phyloP scores from a whole-genome alignment of 495 filamentous ascomycete species.

The Aspergillus asperescens region DNA sequence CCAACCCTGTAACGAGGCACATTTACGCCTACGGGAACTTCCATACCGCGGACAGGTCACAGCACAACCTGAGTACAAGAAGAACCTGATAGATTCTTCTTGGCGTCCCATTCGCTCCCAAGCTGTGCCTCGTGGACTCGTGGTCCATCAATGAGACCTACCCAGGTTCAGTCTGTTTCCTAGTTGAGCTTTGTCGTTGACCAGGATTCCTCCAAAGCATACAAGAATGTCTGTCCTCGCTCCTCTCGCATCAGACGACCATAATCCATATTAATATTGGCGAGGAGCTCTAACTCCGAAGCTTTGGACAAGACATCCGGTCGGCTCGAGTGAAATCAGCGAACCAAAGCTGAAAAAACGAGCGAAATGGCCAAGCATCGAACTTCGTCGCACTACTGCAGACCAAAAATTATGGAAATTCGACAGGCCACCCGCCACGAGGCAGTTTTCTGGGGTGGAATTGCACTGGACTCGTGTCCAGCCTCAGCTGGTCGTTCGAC shows the following conservation, averaged over 20 bases:
- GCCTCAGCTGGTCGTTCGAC: neutral
- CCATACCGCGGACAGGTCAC: neutral
- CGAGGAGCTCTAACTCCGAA: too few relatives aligned
- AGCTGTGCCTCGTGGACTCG: constrained; percentile 3
- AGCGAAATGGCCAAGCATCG: neutral
- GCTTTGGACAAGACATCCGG: neutral
- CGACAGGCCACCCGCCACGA: neutral
- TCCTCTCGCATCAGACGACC: too few relatives aligned
- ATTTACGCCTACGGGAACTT: neutral
- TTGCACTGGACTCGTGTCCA: neutral
- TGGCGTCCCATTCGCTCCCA: neutral
- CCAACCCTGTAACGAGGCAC: neutral
- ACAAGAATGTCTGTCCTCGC: too few relatives aligned
- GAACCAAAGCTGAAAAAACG: neutral
- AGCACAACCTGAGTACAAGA: constrained; percentile 4
- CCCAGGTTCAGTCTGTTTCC: neutral
- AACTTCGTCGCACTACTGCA: neutral
- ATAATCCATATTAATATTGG: too few relatives aligned
- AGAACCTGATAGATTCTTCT: constrained; percentile 1
- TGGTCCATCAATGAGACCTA: neutral
- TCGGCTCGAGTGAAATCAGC: neutral
- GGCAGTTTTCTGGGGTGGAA: neutral
- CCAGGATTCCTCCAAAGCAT: too few relatives aligned
- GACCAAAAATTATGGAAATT: neutral
- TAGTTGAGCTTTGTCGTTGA: neutral